phyloP scores from a whole-genome alignment of 441 rosid genomes.

The Viola pubescens region DNA sequence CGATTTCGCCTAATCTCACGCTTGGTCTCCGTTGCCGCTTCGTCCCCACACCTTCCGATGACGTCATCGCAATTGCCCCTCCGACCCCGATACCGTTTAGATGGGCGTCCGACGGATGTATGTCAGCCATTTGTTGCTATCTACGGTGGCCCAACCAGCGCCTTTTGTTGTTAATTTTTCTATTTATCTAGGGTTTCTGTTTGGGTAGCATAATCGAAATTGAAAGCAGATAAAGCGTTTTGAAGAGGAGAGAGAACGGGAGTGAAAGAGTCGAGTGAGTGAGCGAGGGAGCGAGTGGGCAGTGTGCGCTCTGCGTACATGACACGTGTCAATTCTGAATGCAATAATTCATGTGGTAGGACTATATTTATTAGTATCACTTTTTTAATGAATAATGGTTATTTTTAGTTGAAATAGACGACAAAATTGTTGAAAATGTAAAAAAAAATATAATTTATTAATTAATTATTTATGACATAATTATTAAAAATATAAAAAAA shows the following conservation, averaged over 20 bases:
- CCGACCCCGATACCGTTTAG: constrained; percentile 22
- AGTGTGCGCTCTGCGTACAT: constrained; percentile 5
- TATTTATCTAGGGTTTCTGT: constrained; percentile 4
- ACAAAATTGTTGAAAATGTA: too few species aligned
- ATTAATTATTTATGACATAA: too few species aligned
- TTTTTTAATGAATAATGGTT: too few species aligned
- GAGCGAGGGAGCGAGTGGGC: constrained; percentile 5
- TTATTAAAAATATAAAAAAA: too few species aligned
- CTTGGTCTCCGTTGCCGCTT: constrained; percentile 81
- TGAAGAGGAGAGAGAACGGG: background rate
- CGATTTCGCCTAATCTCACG: constrained; percentile 87
- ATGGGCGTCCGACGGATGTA: constrained; percentile 30
- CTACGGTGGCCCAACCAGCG: background rate
- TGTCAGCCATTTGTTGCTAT: constrained; percentile 37
- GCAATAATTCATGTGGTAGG: too few species aligned
- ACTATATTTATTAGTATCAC: too few species aligned
- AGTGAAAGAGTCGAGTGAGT: background rate
- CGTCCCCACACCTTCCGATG: constrained; percentile 47
- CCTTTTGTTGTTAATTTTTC: too few species aligned
- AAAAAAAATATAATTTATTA: too few species aligned
- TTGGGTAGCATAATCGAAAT: background rate
- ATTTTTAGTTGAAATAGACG: too few species aligned
- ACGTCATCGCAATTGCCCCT: constrained; percentile 20
- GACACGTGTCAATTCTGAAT: too few species aligned
- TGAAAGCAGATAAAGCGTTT: background rate